Evolutionary conservation across 2,329 filamentous ascomycete species (phyloP).

Genomic region (Fusarium sterilihyphosum): DNA sequence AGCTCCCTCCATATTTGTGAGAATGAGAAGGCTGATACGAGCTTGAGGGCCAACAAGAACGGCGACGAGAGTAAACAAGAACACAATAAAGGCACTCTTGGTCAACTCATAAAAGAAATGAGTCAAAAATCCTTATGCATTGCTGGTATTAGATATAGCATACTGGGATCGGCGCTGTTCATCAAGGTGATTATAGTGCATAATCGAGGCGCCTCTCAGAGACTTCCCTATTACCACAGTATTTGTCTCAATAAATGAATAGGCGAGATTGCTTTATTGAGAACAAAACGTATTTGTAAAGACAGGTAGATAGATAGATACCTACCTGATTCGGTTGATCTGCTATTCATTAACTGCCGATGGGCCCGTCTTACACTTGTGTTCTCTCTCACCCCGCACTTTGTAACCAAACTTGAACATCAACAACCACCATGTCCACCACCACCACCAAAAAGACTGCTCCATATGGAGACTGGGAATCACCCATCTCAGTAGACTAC

Average conservation of each 20-base stretch:
- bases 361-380: background rate
- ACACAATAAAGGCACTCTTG: no score
- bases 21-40: background rate
- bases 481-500: conserved; percentile 50
- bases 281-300: background rate
- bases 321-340: background rate
- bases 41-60: background rate
- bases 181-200: background rate
- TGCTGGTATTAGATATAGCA: background rate
- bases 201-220: background rate
- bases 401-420: conserved; percentile 4
- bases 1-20: background rate
- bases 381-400: conserved; percentile 17
- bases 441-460: conserved; percentile 34
- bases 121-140: background rate
- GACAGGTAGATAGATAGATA: no score
- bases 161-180: background rate
- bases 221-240: background rate
- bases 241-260: background rate
- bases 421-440: conserved; percentile 17
- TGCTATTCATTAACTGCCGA: background rate
- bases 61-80: background rate
- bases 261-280: background rate
- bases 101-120: background rate
- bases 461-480: conserved; percentile 53